Percentiles rank a stretch among this genome's conserved stretches.
Evolutionary conservation across 2,329 filamentous ascomycete species (phyloP).

Genomic region (Domatiomyces globalis): DNA sequence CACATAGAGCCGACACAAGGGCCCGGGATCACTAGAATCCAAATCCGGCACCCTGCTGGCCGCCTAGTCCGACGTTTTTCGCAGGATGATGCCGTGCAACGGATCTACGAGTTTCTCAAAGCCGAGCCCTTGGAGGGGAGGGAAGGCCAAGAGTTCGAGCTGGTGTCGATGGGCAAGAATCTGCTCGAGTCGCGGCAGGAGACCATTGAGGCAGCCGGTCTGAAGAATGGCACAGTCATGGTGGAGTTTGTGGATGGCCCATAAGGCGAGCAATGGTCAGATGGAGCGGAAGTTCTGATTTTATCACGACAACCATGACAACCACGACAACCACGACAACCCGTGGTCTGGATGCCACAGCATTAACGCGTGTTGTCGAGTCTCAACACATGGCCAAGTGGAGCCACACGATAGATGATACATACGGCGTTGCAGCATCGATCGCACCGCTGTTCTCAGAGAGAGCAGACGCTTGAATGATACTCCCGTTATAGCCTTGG

Average conservation of each 20-base stretch:
- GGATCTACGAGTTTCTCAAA: conserved; percentile 95
- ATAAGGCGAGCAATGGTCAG: background rate
- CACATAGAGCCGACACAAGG: conserved; percentile 66
- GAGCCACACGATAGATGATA: background rate
- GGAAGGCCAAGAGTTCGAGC: conserved; percentile 64
- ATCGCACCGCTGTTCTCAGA: background rate
- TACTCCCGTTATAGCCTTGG: no score
- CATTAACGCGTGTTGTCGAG: no score
- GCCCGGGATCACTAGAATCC: conserved; percentile 69
- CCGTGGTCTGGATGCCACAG: background rate
- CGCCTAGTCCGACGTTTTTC: conserved; percentile 78
- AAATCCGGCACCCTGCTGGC: conserved; percentile 75
- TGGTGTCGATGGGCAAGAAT: conserved; percentile 78
- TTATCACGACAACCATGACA: background rate
- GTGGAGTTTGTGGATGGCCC: conserved; percentile 61
- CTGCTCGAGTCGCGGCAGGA: conserved; percentile 60
- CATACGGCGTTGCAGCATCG: background rate
- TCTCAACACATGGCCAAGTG: background rate
- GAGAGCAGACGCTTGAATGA: background rate
- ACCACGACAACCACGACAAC: background rate
- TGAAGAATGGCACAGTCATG: conserved; percentile 93
- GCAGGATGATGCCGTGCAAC: conserved; percentile 58
- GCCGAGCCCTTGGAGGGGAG: conserved; percentile 71
- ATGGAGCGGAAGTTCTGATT: background rate
- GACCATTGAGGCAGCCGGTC: conserved; percentile 63